phyloP scores from a whole-genome alignment of 345 rosid genomes.

The Dipteronia dyeriana region DNA sequence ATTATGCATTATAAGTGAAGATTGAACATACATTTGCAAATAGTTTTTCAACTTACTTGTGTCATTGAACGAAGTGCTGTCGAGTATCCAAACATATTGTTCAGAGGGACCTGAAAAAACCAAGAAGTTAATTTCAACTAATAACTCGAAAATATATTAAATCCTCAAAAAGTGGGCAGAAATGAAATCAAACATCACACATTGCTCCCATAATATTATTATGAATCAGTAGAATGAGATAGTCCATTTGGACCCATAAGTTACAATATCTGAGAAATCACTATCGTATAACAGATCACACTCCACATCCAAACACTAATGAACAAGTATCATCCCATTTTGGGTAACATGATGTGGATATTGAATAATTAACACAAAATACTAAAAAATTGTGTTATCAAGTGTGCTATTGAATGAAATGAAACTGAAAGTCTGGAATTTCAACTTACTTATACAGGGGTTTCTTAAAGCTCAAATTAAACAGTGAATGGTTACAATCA shows the following conservation, averaged over 20 bases:
- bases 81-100: conserved; percentile 99
- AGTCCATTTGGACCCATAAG: not conserved
- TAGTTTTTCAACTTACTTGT: conserved; percentile 44
- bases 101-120: conserved; percentile 79
- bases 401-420: no score
- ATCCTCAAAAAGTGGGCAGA: not conserved
- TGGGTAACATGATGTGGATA: no score
- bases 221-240: not conserved
- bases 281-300: not conserved
- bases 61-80: conserved; percentile 98
- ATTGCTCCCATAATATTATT: not conserved
- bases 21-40: not conserved
- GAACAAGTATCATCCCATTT: no score
- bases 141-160: not conserved
- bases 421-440: not conserved
- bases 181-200: not conserved
- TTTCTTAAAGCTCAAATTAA: not conserved
- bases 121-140: not conserved
- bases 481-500: not conserved
- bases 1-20: not conserved
- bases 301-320: not conserved
- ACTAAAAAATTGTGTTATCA: no score
- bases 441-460: not conserved
- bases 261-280: not conserved
- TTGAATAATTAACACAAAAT: no score